These are phyloP conservation scores for Tubosaeta sp. DNA, from an alignment of 768 basidiomycete species.

Conservation along the genomic window DNA sequence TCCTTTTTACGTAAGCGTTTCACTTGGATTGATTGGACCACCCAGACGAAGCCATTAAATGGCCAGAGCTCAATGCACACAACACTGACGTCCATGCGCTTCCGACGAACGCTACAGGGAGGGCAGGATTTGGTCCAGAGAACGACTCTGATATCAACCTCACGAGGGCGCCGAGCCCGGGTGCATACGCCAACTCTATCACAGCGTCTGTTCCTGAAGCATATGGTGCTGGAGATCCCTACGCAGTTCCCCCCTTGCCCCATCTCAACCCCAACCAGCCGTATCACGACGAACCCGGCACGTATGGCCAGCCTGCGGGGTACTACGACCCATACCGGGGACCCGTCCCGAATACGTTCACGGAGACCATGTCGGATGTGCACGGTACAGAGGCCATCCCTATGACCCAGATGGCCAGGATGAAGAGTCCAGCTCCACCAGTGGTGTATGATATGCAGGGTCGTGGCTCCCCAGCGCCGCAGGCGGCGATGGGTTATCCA, in stretches of 20 bases:
- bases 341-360: constrained; percentile 63
- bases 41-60: constrained; percentile 81
- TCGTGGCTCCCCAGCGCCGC: constrained; percentile 39
- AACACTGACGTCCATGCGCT: constrained; percentile 54
- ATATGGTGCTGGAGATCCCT: constrained; percentile 52
- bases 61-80: constrained; percentile 82
- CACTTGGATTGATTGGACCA: neutral
- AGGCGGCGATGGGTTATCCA: constrained; percentile 37
- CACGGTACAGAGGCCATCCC: constrained; percentile 59
- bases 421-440: constrained; percentile 40
- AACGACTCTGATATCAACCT: constrained; percentile 57
- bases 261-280: constrained; percentile 75
- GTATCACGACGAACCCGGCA: constrained; percentile 66
- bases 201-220: constrained; percentile 39
- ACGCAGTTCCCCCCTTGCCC: constrained; percentile 79
- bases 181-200: constrained; percentile 44
- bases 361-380: constrained; percentile 33
- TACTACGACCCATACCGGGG: constrained; percentile 83
- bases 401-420: constrained; percentile 62
- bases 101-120: constrained; percentile 65
- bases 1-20: constrained; percentile 20
- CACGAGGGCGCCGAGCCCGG: constrained; percentile 45
- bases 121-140: constrained; percentile 60
- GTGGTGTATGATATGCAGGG: constrained; percentile 35
- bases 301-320: constrained; percentile 33